Percentiles rank a stretch among this genome's conserved stretches.
Evolutionary conservation across 75 land plant species (phyloP).

Genomic region (Isoetes taiwanensis): DNA sequence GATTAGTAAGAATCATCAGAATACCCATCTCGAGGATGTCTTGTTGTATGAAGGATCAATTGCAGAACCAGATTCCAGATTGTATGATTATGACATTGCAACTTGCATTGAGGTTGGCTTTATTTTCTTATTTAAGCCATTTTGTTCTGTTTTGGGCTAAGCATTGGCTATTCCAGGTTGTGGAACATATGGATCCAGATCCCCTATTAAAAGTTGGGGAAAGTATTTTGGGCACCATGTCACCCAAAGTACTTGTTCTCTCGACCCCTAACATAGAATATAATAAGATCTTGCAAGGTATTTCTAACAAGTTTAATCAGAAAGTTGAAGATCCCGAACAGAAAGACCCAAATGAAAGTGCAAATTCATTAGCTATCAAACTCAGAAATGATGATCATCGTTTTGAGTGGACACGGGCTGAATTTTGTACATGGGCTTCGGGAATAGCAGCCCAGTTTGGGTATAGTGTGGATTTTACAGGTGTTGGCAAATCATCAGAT

Average conservation of each 20-base stretch:
- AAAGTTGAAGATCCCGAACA: background rate
- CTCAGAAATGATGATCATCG: constrained; percentile 92
- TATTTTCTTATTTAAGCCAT: background rate
- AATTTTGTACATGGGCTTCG: constrained; percentile 71
- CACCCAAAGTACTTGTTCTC: constrained; percentile 60
- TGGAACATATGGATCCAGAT: constrained; percentile 96
- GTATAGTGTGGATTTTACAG: constrained; percentile 70
- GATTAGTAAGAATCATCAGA: constrained; percentile 18
- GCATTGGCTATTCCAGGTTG: constrained; percentile 41
- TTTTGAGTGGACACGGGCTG: constrained; percentile 94
- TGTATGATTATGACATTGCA: constrained; percentile 72
- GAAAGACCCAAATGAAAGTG: background rate
- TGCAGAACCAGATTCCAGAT: constrained; percentile 46
- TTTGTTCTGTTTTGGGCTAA: background rate
- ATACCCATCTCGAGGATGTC: constrained; percentile 22
- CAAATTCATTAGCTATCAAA: constrained; percentile 15
- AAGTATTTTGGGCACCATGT: constrained; percentile 41
- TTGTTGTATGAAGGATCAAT: constrained; percentile 80
- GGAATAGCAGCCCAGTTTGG: constrained; percentile 45
- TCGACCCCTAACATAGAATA: constrained; percentile 95
- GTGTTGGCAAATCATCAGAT: constrained; percentile 69
- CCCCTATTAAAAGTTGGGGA: constrained; percentile 65
- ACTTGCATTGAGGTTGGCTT: constrained; percentile 75
- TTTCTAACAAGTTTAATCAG: constrained; percentile 5
- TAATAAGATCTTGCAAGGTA: constrained; percentile 63